A percentile compares a stretch with the other conserved stretches of the same genome.
phyloP scores from a whole-genome alignment of 345 rosid species.

The Eucalyptus pauciflora region DNA sequence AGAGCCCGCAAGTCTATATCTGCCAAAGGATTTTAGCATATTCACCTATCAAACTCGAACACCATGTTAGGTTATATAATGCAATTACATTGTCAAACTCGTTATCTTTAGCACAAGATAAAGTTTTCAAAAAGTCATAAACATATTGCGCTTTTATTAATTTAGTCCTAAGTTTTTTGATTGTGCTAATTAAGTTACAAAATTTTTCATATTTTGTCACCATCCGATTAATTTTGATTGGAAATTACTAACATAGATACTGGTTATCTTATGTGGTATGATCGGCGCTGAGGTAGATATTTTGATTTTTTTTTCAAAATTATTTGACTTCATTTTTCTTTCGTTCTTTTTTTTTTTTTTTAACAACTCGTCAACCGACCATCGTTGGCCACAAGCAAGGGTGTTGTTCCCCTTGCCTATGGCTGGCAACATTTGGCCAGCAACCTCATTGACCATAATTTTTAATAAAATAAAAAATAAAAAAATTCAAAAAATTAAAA shows the following conservation, averaged over 20 bases:
- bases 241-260: accelerated
- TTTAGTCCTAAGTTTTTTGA: neutral
- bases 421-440: neutral
- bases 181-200: neutral
- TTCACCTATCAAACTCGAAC: neutral
- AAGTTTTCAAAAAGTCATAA: neutral
- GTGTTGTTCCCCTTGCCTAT: neutral
- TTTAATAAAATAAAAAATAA: neutral
- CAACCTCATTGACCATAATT: neutral
- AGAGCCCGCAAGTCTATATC: neutral
- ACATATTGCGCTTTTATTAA: accelerated
- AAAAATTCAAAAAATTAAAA: neutral
- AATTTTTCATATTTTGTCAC: neutral
- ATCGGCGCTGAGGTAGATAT: accelerated
- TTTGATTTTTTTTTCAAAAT: neutral
- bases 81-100: neutral
- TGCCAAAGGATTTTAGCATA: neutral
- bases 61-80: neutral
- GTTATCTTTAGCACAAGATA: neutral
- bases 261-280: accelerated
- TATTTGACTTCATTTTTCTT: neutral
- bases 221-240: neutral
- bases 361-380: neutral
- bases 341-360: too few relatives aligned
- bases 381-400: neutral